Conservation (phyloP, 805 yeast species). For the Candida oleophila region DNA sequence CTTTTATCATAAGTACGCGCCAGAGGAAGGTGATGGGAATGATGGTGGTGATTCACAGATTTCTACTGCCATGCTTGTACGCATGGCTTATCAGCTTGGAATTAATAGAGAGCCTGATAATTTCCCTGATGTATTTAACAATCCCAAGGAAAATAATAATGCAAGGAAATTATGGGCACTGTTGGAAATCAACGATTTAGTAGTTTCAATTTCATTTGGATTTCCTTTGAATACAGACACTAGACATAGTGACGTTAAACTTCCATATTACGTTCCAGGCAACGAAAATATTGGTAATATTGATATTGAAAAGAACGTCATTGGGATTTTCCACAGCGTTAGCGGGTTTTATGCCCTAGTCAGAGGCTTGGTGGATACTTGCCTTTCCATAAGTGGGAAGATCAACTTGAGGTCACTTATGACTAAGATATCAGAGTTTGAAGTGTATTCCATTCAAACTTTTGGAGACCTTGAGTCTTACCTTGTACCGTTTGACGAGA, state of each 20-base stretch:
- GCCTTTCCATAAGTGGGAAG: constrained; percentile 18
- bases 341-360: constrained; percentile 27
- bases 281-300: constrained; percentile 32
- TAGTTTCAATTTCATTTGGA: constrained; percentile 32
- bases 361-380: constrained; percentile 22
- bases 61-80: constrained; percentile 54
- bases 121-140: constrained; percentile 30
- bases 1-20: constrained; percentile 48
- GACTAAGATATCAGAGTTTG: constrained; percentile 27
- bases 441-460: constrained; percentile 12
- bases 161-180: constrained; percentile 39
- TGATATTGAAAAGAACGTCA: constrained; percentile 35
- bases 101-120: constrained; percentile 65
- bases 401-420: constrained; percentile 19
- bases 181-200: constrained; percentile 26
- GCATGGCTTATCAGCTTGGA: constrained; percentile 68
- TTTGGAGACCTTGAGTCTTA: constrained; percentile 4
- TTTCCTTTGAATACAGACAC: constrained; percentile 29
- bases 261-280: constrained; percentile 35
- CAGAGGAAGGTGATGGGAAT: constrained; percentile 57
- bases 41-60: constrained; percentile 64
- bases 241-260: constrained; percentile 26
- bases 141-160: constrained; percentile 23
- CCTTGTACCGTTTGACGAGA: constrained; percentile 14
- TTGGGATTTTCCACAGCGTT: constrained; percentile 27